Evolutionary conservation across 139 green algal genomes (phyloP), one percentile per base, ranked within the genome.

Genomic region (Bryopsis sp.): DNA sequence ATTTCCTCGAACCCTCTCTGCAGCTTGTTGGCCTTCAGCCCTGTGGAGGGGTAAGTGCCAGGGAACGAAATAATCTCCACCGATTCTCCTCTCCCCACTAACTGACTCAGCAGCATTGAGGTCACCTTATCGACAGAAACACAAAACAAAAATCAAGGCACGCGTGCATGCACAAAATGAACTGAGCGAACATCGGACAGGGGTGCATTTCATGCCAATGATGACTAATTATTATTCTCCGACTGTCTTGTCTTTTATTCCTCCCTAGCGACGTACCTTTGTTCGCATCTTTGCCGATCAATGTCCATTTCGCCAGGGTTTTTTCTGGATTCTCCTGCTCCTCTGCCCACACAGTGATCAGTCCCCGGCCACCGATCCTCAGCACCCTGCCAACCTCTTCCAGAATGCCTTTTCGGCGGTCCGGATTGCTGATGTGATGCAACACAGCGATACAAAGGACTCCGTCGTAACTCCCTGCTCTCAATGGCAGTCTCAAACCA

Each of bases 391-490:
- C 65, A 48, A 97, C 79, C 83, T 96, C 76, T 31, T 58, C 24
- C 58, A 98, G 75, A 71, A 94, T 67, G 62, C 62, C 46, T 19
- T 86, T 1, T 26, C 92, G 75, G 3, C 91, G 77, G 8, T 48
- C 54, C n/a, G 32, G 58, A 38, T 76, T 91, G 77, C 78, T 84
- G 2, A 97, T 82, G 80, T 97, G 93, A 70, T 98, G 93, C 75
- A 98, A 76, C 54, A 99, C 95, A 0, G 95, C 95, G 39, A 99
- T 96, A 74, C 89, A 96, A 28, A 99, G 83, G 29, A 82, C 91
- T 33, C 73, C 95, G 64, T 98, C 94, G 33, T 80, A 89, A 73
- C 62, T 76, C 64, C 50, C 68, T 39, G 59, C 26, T 11, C 85
- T 79, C 67, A 91, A 88, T 0, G 95, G 92, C 33, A 96, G 81